Conservation (phyloP, 495 filamentous ascomycete genomes). For the Penicillium verhagenii region DNA sequence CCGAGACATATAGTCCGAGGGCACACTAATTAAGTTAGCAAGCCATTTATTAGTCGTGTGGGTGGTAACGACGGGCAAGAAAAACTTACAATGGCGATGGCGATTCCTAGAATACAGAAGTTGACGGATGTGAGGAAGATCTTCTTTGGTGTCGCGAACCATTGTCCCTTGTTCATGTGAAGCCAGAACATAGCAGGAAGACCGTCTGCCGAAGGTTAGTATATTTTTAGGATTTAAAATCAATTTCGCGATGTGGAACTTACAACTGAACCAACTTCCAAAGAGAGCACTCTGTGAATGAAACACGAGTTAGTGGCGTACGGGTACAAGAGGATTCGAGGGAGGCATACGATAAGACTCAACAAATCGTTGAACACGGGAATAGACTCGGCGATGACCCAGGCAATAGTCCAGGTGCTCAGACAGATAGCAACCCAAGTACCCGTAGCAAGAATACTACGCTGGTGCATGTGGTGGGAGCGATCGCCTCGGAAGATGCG, state of each 20-base stretch:
- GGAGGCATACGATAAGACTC: constrained; percentile 28
- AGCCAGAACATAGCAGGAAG: constrained; percentile 41
- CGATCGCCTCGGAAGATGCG: constrained; percentile 48
- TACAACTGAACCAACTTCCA: constrained; percentile 42
- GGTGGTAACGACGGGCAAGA: background rate
- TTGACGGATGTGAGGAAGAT: constrained; percentile 47
- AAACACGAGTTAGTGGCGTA: constrained; percentile 6
- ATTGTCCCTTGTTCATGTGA: constrained; percentile 52
- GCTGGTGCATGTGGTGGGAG: constrained; percentile 54
- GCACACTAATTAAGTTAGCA: constrained; percentile 28
- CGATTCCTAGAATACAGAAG: constrained; percentile 51
- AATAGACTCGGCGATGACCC: constrained; percentile 68
- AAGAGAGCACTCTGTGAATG: constrained; percentile 30
- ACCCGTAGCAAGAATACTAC: constrained; percentile 42
- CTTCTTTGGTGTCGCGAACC: constrained; percentile 43
- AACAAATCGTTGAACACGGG: constrained; percentile 68
- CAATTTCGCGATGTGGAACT: background rate
- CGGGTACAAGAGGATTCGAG: too few relatives aligned
- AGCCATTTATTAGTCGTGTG: background rate
- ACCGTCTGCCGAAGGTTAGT: constrained; percentile 21
- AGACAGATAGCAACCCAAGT: constrained; percentile 59
- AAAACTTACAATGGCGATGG: constrained; percentile 30
- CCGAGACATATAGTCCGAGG: constrained; percentile 39
- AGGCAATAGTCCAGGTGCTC: constrained; percentile 59
- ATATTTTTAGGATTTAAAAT: constrained; percentile 2